Evolutionary conservation across 1,284 basidiomycete species (phyloP), one percentile per base, ranked within the genome.

Genomic region (Leccinum variabile): DNA sequence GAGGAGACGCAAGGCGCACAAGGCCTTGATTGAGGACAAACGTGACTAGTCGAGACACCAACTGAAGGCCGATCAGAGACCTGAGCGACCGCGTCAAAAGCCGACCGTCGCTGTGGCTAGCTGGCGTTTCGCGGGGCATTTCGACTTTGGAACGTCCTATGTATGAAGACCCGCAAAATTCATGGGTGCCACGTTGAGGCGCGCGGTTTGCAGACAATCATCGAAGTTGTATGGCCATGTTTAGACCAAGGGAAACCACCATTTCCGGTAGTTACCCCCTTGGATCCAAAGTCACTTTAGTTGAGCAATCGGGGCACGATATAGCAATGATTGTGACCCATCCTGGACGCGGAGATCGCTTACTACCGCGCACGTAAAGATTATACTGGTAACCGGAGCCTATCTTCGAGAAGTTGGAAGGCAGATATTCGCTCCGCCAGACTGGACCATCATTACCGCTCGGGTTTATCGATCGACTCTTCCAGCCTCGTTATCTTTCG

Each of bases 61-160:
- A 79, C 72, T 98, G 97, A 98, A 98, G 86, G 33, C 88, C 85
- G 70, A 98, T 88, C 35, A 98, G 84, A 28, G 90, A 90, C n/a
- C 85, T 85, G 13, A 90, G 75, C 1, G 83, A 80, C n/a, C 75
- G 74, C 16, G 69, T 63, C 39, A 78, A 75, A 61, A 82, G 78
- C 1, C 68, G 70, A 58, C 57, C 41, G 18, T 68, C 64, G 35
- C 35, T 56, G 37, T 65, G 50, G 13, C 30, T 50, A 10, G 60
- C 7, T 56, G 58, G 49, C 3, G 39, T 25, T 46, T 63, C 30
- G 53, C 57, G 57, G 37, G 60, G 8, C 68, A 73, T 72, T 52
- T 66, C 3, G 57, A 57, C 53, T 54, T 57, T 59, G 25, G 4
- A 56, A 14, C 10, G 25, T 63, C 53, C 25, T 67, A 62, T 39